A percentile compares a stretch with the other conserved stretches of the same genome.
Conservation (phyloP, 305 asterid genomes). For the Solanum aculeatissimum region DNA sequence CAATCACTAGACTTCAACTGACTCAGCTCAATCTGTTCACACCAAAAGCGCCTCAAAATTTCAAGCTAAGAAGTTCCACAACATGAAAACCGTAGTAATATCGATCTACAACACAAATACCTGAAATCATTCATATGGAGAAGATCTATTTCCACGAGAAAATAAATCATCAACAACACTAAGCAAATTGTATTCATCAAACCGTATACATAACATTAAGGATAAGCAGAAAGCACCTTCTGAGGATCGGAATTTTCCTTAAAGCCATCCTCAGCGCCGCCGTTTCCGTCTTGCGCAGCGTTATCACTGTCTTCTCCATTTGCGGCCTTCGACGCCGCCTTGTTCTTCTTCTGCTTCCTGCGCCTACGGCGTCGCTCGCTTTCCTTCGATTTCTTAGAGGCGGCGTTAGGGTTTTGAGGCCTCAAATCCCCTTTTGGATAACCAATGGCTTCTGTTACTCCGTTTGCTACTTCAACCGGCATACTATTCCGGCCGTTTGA, state of each 20-base stretch:
- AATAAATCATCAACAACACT: background rate
- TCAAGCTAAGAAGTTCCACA: background rate
- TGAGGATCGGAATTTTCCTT: slow-evolving; percentile 65
- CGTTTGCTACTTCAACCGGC: slow-evolving; percentile 61
- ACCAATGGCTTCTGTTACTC: slow-evolving; percentile 17
- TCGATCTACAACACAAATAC: background rate
- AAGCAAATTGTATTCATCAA: background rate
- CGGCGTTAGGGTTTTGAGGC: slow-evolving; percentile 51
- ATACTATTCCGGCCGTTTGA: slow-evolving; percentile 9
- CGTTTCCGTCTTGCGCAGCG: slow-evolving; percentile 29
- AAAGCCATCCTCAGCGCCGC: slow-evolving; percentile 33
- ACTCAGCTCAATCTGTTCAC: background rate
- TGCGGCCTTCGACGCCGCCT: slow-evolving; percentile 30
- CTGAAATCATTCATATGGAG: background rate
- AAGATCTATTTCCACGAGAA: background rate
- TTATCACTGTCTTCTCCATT: slow-evolving; percentile 48
- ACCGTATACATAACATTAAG: background rate
- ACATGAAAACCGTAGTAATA: background rate
- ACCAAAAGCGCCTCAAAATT: background rate
- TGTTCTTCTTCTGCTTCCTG: slow-evolving; percentile 89
- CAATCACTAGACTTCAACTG: background rate
- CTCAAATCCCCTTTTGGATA: slow-evolving; percentile 48
- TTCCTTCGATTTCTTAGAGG: slow-evolving; percentile 56
- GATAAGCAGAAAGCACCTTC: slow-evolving; percentile 28
- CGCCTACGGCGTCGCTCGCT: slow-evolving; percentile 74